A percentile compares a stretch with the other conserved stretches of the same genome.
Evolutionary conservation across 2,329 filamentous ascomycete species (phyloP).

Genomic region (Pseudocercospora ulei): DNA sequence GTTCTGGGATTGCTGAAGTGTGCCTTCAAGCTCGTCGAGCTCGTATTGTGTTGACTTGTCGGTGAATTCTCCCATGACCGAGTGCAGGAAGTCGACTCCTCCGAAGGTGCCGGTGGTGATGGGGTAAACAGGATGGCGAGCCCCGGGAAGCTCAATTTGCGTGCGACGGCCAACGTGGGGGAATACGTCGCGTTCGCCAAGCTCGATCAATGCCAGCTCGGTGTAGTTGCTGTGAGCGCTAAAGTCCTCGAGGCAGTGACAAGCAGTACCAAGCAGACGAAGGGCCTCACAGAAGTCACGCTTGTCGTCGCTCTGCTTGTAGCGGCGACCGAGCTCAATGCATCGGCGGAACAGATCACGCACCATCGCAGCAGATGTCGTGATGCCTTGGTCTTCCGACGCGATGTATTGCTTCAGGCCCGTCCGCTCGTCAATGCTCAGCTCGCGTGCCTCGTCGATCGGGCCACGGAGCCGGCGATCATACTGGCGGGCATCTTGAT

Average conservation of each 20-base stretch:
- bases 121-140: slow-evolving; percentile 60
- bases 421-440: slow-evolving; percentile 59
- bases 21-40: slow-evolving; percentile 77
- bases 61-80: slow-evolving; percentile 66
- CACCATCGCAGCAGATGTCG: slow-evolving; percentile 70
- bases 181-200: slow-evolving; percentile 72
- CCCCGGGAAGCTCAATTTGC: slow-evolving; percentile 59
- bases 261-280: slow-evolving; percentile 72
- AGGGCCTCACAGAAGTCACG: slow-evolving; percentile 80
- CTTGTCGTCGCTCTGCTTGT: slow-evolving; percentile 55
- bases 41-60: slow-evolving; percentile 90
- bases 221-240: slow-evolving; percentile 89
- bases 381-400: slow-evolving; percentile 66
- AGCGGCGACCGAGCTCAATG: slow-evolving; percentile 71
- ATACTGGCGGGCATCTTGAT: slow-evolving; percentile 72
- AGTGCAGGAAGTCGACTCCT: slow-evolving; percentile 71
- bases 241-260: slow-evolving; percentile 88
- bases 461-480: slow-evolving; percentile 65
- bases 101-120: slow-evolving; percentile 87
- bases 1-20: slow-evolving; percentile 54
- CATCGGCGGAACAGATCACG: slow-evolving; percentile 61
- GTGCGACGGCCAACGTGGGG: slow-evolving; percentile 74
- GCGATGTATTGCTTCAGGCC: slow-evolving; percentile 83
- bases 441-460: slow-evolving; percentile 66
- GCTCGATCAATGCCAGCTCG: slow-evolving; percentile 76